phyloP scores from a whole-genome alignment of 305 asterid genomes.

The Fraxinus ornus region DNA sequence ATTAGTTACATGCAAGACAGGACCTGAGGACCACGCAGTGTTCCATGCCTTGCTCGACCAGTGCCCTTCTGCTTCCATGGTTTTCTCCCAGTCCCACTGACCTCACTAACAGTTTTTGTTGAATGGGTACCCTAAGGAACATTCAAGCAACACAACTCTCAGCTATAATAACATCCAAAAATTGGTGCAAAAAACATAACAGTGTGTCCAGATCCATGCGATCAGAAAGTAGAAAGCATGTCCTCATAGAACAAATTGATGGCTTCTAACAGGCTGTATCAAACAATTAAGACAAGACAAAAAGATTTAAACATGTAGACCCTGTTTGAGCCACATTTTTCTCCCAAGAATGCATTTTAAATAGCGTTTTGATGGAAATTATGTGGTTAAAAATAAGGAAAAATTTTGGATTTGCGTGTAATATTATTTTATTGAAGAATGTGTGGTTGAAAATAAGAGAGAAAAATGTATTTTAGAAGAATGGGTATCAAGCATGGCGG shows the following conservation, averaged over 20 bases:
- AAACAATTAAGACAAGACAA: neutral
- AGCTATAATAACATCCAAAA: slow-evolving; percentile 4
- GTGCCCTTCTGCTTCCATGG: slow-evolving; percentile 90
- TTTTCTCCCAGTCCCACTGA: slow-evolving; percentile 91
- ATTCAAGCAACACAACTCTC: slow-evolving; percentile 7
- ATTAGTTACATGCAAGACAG: slow-evolving; percentile 16
- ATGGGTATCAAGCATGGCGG: too few relatives aligned
- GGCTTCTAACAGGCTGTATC: slow-evolving; percentile 5
- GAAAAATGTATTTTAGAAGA: too few relatives aligned
- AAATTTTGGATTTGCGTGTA: too few relatives aligned
- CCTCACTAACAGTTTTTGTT: slow-evolving; percentile 86
- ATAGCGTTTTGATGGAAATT: too few relatives aligned
- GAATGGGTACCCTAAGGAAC: slow-evolving; percentile 82
- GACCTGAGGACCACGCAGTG: slow-evolving; percentile 86
- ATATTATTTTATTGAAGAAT: too few relatives aligned
- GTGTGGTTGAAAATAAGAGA: too few relatives aligned
- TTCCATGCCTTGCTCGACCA: slow-evolving; percentile 91
- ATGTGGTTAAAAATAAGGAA: too few relatives aligned
- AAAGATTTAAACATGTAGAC: neutral
- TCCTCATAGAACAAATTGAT: neutral
- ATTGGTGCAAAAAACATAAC: neutral
- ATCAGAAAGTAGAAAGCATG: slow-evolving; percentile 4
- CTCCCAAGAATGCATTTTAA: too few relatives aligned
- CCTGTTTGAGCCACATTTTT: too few relatives aligned
- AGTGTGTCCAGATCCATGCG: neutral